phyloP scores from a whole-genome alignment of 306 rosid species.

The Trifolium repens region DNA sequence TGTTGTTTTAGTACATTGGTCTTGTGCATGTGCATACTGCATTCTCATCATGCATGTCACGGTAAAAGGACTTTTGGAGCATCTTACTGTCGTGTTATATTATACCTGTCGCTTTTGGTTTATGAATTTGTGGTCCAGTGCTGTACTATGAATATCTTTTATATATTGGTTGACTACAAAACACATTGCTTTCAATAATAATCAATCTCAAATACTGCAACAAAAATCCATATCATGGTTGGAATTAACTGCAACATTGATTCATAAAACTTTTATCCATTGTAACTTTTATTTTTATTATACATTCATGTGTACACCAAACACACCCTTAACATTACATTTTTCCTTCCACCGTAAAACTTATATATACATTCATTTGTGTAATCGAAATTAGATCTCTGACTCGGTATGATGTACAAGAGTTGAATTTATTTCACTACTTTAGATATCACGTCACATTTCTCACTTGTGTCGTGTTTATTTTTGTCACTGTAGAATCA shows the following conservation, averaged over 20 bases:
- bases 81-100: not conserved
- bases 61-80: not conserved
- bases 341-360: no score
- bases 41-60: constrained; percentile 7
- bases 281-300: no score
- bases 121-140: constrained; percentile 41
- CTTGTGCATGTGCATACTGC: constrained; percentile 9
- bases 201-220: not conserved
- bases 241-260: not conserved
- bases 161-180: not conserved
- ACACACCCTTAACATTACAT: no score
- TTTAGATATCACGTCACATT: not conserved
- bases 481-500: not conserved
- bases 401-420: no score
- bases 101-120: constrained; percentile 24
- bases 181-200: constrained; percentile 13
- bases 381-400: not conserved
- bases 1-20: not conserved
- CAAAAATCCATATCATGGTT: not conserved
- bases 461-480: not conserved
- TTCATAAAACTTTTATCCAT: no score
- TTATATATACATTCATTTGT: no score
- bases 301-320: no score
- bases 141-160: not conserved
- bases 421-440: no score